Percentiles rank a stretch among this genome's conserved stretches.
These are phyloP conservation scores for Pythium sukuiense DNA, from an alignment of 352 stramenopile species.

Conservation along the genomic window DNA sequence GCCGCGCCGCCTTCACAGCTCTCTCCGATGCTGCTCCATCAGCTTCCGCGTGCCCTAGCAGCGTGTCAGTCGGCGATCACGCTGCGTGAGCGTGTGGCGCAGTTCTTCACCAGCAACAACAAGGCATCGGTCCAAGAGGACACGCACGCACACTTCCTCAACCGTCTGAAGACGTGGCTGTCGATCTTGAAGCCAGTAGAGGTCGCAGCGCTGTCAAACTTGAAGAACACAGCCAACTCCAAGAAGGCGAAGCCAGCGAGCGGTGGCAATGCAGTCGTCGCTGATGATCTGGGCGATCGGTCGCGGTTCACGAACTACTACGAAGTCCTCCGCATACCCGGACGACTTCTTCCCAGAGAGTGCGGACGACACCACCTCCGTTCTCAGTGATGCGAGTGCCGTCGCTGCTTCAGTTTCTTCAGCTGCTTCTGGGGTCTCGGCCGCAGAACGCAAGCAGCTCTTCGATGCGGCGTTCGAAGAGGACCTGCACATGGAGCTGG, in stretches of 20 bases:
- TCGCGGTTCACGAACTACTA: slow-evolving; percentile 19
- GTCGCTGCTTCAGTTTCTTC: not conserved
- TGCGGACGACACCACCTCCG: not conserved
- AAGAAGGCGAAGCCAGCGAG: not conserved
- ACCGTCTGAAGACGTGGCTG: slow-evolving; percentile 3
- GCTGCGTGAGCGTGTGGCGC: slow-evolving; percentile 5
- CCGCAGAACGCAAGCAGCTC: not conserved
- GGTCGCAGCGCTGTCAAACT: not conserved
- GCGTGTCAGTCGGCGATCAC: slow-evolving; percentile 15
- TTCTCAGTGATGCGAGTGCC: too few species aligned
- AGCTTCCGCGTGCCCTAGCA: slow-evolving; percentile 5
- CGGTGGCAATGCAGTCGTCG: not conserved
- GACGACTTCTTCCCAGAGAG: slow-evolving; percentile 9
- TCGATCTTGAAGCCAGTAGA: not conserved
- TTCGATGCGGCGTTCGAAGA: slow-evolving; percentile 8
- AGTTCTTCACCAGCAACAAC: not conserved
- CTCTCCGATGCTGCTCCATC: slow-evolving; percentile 10
- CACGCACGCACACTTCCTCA: slow-evolving; percentile 12
- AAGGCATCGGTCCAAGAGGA: not conserved
- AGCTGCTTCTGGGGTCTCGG: not conserved
- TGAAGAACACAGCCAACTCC: not conserved
- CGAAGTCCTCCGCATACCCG: slow-evolving; percentile 3
- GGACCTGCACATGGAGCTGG: slow-evolving; percentile 7
- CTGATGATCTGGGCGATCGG: not conserved
- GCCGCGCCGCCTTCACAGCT: not conserved